phyloP scores from a whole-genome alignment of 257 asterid genomes.

The Sherardia arvensis region DNA sequence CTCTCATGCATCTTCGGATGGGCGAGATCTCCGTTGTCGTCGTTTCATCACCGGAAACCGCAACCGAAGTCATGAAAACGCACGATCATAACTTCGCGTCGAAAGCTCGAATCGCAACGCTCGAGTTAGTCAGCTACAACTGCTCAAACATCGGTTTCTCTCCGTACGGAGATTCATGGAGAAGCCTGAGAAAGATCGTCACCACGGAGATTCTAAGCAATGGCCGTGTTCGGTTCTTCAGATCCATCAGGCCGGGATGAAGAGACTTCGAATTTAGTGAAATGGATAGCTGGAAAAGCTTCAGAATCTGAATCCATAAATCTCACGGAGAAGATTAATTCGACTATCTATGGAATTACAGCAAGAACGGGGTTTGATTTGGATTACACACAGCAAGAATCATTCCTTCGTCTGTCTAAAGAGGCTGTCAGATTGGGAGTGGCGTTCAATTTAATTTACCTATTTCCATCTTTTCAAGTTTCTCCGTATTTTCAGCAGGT shows the following conservation, averaged over 20 bases:
- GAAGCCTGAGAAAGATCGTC: neutral
- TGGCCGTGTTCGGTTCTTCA: neutral
- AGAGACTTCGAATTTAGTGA: constrained; percentile 1
- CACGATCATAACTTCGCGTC: constrained; percentile 9
- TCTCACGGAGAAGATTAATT: constrained; percentile 15
- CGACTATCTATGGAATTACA: neutral
- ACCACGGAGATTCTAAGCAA: neutral
- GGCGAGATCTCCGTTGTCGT: constrained; percentile 12
- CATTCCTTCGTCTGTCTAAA: neutral
- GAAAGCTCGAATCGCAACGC: neutral
- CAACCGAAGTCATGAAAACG: constrained; percentile 11
- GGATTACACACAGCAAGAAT: constrained; percentile 11
- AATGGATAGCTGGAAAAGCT: constrained; percentile 8
- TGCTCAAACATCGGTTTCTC: neutral
- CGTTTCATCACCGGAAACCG: constrained; percentile 15
- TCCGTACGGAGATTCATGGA: neutral
- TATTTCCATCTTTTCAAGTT: constrained; percentile 7
- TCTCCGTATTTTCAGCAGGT: constrained; percentile 16
- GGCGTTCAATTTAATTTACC: constrained; percentile 10
- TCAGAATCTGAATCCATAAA: constrained; percentile 8
- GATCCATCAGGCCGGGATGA: constrained; percentile 17
- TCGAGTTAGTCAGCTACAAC: neutral
- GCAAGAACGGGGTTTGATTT: constrained; percentile 23
- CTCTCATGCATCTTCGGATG: constrained; percentile 9
- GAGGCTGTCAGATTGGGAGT: constrained; percentile 1